Evolutionary conservation across 306 rosid species (phyloP).

Genomic region (Ormosia emarginata): DNA sequence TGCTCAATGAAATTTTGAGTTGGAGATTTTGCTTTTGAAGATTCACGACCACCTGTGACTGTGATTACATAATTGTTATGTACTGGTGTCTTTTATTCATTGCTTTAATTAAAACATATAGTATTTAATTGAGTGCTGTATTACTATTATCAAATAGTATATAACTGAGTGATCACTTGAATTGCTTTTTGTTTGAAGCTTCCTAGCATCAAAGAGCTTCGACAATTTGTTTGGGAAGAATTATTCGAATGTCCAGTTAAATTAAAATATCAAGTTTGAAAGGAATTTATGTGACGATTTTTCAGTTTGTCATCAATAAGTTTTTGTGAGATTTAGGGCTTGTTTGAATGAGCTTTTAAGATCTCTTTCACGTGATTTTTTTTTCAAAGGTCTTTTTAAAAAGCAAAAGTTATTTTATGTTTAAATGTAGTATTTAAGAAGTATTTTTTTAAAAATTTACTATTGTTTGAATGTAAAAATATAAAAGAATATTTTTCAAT

Average conservation of each 20-base stretch:
- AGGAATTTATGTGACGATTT: neutral
- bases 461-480: too few relatives aligned
- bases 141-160: neutral
- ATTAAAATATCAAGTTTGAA: neutral
- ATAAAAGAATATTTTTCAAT: too few relatives aligned
- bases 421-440: too few relatives aligned
- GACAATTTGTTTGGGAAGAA: neutral
- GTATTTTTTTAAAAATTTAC: too few relatives aligned
- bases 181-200: neutral
- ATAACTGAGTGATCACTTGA: neutral
- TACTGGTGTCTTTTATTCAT: neutral
- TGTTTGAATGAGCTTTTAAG: too few relatives aligned
- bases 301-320: neutral
- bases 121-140: neutral
- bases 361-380: too few relatives aligned
- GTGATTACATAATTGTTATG: neutral
- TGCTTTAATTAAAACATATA: neutral
- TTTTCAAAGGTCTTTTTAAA: too few relatives aligned
- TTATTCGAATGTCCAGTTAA: neutral
- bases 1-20: neutral
- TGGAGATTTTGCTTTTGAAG: constrained; percentile 20
- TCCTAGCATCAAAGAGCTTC: neutral
- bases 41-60: neutral
- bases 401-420: too few relatives aligned
- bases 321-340: neutral